Conservation (phyloP, 331 rosid species). For the Malus hybrid region DNA sequence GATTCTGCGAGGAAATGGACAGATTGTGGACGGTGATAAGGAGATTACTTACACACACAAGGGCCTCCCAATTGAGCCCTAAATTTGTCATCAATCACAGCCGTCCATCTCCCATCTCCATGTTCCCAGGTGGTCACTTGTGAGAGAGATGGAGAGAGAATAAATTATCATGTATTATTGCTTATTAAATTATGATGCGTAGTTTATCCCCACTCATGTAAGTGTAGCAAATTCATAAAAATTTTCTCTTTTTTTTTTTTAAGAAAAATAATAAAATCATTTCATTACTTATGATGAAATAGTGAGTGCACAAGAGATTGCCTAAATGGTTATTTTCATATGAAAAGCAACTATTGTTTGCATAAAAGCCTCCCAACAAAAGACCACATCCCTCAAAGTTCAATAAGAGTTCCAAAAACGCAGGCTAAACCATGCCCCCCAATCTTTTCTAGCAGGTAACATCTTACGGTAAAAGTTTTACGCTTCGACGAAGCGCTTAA, state of each 20-base stretch:
- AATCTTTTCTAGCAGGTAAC: background rate
- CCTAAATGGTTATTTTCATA: background rate
- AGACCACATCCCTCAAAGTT: background rate
- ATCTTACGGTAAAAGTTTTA: constrained; percentile 10
- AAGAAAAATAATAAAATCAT: background rate
- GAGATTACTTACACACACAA: constrained; percentile 58
- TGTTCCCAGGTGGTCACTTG: background rate
- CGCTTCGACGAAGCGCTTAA: constrained; percentile 58
- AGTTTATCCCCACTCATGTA: background rate
- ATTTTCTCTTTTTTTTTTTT: too few species aligned
- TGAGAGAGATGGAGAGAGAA: background rate
- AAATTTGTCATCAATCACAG: background rate
- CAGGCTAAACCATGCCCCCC: background rate
- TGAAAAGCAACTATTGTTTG: background rate
- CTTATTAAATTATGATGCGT: background rate
- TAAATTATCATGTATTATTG: background rate
- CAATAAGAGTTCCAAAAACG: background rate
- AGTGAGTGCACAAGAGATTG: too few species aligned
- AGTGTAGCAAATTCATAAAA: background rate
- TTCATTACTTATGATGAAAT: background rate
- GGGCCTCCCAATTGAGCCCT: constrained; percentile 49
- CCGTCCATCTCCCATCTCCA: background rate
- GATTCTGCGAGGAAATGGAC: constrained; percentile 92
- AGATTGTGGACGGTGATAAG: constrained; percentile 81
- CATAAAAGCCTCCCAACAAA: background rate